A percentile compares a stretch with the other conserved stretches of the same genome.
Evolutionary conservation across 495 filamentous ascomycete species (phyloP).

Genomic region (Penicillium steckii): DNA sequence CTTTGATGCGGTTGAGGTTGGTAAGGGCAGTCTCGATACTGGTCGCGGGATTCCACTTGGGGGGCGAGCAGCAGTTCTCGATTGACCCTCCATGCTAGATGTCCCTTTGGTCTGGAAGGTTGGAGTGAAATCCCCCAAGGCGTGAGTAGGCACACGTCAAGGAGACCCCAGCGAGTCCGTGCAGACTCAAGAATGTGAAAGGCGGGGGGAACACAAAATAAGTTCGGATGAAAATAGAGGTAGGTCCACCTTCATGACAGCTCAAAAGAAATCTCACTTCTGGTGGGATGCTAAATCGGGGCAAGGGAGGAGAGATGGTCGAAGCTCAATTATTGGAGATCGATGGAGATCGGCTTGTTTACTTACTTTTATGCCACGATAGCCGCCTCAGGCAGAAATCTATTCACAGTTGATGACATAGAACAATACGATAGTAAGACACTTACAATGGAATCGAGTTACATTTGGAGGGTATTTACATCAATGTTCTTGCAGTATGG

Average conservation of each 20-base stretch:
- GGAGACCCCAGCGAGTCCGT: constrained; percentile 1
- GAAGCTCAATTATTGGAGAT: constrained; percentile 7
- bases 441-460: not conserved
- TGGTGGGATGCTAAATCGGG: not conserved
- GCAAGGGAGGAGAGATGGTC: constrained; percentile 1
- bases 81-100: constrained; percentile 35
- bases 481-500: no score
- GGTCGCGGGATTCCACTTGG: constrained; percentile 42
- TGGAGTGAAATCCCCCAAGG: not conserved
- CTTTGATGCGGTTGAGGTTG: constrained; percentile 33
- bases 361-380: constrained; percentile 23
- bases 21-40: constrained; percentile 42
- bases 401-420: no score
- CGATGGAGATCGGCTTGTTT: constrained; percentile 16
- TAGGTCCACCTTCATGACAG: not conserved
- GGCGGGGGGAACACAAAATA: constrained; percentile 3
- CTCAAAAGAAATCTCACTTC: not conserved
- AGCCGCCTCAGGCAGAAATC: constrained; percentile 26
- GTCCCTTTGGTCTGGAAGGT: not conserved
- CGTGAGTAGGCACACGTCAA: constrained; percentile 10
- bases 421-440: not conserved
- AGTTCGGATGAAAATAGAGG: constrained; percentile 2
- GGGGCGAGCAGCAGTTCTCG: constrained; percentile 25
- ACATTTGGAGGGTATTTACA: no score
- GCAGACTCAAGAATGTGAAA: constrained; percentile 9